phyloP scores from a whole-genome alignment of 1,284 basidiomycete species.

The Ceratobasidium sp. region DNA sequence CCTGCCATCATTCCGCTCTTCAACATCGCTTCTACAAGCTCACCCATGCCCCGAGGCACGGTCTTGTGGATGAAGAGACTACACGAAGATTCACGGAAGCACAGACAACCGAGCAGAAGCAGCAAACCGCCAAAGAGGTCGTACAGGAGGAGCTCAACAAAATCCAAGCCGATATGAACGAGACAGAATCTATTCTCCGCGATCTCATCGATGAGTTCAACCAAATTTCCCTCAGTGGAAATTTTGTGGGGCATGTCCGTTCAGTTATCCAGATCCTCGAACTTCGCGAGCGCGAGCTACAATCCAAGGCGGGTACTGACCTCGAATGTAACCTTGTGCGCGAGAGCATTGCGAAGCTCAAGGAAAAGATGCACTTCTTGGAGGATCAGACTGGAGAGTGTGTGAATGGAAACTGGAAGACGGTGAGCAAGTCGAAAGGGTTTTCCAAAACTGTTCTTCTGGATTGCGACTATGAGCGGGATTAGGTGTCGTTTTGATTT shows the following conservation, averaged over 20 bases:
- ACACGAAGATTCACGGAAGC: background rate
- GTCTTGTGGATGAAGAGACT: background rate
- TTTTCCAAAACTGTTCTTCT: too few relatives aligned
- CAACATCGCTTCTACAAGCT: background rate
- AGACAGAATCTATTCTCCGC: background rate
- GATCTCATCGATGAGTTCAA: slow-evolving; percentile 4
- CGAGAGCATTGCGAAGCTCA: too few relatives aligned
- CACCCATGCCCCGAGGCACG: background rate
- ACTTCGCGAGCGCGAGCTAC: too few relatives aligned
- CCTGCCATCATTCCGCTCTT: background rate
- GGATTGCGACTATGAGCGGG: too few relatives aligned
- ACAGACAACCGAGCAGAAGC: background rate
- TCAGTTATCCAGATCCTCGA: slow-evolving; percentile 20
- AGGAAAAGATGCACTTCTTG: too few relatives aligned
- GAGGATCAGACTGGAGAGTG: too few relatives aligned
- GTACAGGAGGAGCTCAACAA: background rate
- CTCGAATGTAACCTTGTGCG: too few relatives aligned
- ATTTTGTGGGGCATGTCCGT: slow-evolving; percentile 9
- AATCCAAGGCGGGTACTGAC: too few relatives aligned
- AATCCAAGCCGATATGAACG: background rate
- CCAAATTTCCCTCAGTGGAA: slow-evolving; percentile 5
- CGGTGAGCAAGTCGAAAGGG: too few relatives aligned
- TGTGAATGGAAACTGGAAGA: too few relatives aligned
- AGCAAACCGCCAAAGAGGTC: background rate
- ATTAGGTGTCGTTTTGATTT: too few relatives aligned